Evolutionary conservation across 2,329 filamentous ascomycete genomes (phyloP), one percentile per base, ranked within the genome.

Genomic region (Colletotrichum lupini): DNA sequence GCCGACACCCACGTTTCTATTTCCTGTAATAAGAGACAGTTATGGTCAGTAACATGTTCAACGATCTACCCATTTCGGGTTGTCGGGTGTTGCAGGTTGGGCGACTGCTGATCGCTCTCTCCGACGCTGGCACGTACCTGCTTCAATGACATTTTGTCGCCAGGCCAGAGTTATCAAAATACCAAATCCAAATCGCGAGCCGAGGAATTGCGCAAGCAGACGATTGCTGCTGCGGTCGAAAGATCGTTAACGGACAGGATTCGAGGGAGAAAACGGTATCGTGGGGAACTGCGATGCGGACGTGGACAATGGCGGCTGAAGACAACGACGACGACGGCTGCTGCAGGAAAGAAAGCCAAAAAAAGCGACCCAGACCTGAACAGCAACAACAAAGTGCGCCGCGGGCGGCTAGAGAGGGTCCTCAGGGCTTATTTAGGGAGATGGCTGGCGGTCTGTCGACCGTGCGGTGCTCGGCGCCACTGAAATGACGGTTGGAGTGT

Each of bases 1-100:
- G 97, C 97, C 82, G 92, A 88, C 77, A 98, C 97, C 97, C 97
- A 99, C 62, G 95, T 97, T 86, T 98, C 96, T 84, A 99, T 99
- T 93, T 99, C 97, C 95, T 97, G 76, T 73, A 19, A 19, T 73
- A 22, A 16, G 22, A 9, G 8, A 24, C 24, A 30, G 52, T 19
- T 28, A 32, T 57, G 26, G 68, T 76, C 58, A 73, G 56, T 32
- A 8, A 24, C 14, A 22, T 11, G n/a, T 57, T n/a, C 6, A 32
- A 7, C 11, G 35, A 1, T 24, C 3, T 35, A 26, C 28, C 26
- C 28, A 24, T 16, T 28, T n/a, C 55, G 52, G 55, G 16, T 26
- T 28, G 22, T 64, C 53, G 11, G 22, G 42, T 56, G 22, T 35
- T 14, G 42, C 30, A 62, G 65, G 16, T 42, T 49, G 16, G 42